Evolutionary conservation across 176 grass and related monocot genomes (phyloP).

Genomic region (Aegilops bicornis): DNA sequence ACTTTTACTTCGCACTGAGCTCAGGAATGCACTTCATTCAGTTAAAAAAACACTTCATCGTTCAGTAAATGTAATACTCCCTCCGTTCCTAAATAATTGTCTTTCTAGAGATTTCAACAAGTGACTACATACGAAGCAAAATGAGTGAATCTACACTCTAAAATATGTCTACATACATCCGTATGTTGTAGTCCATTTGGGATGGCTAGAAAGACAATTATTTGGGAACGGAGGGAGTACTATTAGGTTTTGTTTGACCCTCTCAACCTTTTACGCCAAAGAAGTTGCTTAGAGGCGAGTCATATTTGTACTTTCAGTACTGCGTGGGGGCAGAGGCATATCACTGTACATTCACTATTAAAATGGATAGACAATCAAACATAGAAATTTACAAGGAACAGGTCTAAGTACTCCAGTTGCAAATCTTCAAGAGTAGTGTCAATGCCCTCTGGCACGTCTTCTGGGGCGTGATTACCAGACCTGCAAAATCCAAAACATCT

Average conservation of each 20-base stretch:
- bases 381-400: constrained; percentile 67
- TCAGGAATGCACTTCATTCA: not conserved
- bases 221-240: too few species aligned
- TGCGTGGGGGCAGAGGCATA: not conserved
- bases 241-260: not conserved
- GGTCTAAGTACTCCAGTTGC: constrained; percentile 80
- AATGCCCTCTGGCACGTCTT: constrained; percentile 70
- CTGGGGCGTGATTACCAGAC: constrained; percentile 61
- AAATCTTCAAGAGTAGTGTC: constrained; percentile 60
- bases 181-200: too few species aligned
- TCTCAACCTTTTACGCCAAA: not conserved
- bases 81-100: too few species aligned
- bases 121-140: too few species aligned
- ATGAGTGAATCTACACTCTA: too few species aligned
- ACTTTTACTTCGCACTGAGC: not conserved
- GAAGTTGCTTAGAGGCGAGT: not conserved
- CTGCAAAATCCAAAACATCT: constrained; percentile 38
- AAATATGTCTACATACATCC: too few species aligned
- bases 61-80: not conserved
- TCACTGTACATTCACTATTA: not conserved
- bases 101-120: too few species aligned
- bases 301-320: not conserved
- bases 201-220: too few species aligned
- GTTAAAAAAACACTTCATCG: too few species aligned
- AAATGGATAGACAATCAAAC: constrained; percentile 14